Evolutionary conservation across 129 eudicot genomes (phyloP).

Genomic region (Deinandra increscens): DNA sequence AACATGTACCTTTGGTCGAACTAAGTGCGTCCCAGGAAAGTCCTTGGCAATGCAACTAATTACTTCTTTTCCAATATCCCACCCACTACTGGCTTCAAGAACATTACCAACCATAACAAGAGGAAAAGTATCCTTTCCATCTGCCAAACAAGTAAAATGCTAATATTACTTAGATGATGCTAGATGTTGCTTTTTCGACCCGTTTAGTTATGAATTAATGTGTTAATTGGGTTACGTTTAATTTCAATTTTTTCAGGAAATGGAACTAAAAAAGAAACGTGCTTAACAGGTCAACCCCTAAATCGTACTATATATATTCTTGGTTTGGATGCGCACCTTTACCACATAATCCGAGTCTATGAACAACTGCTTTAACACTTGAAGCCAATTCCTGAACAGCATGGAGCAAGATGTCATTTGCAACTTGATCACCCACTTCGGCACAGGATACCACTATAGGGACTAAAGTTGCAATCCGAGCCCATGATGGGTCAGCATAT

Average conservation of each 20-base stretch:
- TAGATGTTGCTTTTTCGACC: neutral
- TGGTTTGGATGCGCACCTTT: constrained; percentile 50
- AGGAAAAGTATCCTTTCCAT: constrained; percentile 66
- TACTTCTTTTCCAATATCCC: constrained; percentile 89
- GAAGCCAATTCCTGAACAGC: constrained; percentile 85
- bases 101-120: constrained; percentile 95
- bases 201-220: neutral
- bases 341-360: constrained; percentile 77
- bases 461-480: constrained; percentile 83
- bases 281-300: neutral
- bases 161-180: neutral
- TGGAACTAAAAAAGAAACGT: too few species aligned
- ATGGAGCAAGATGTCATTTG: constrained; percentile 65
- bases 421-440: constrained; percentile 82
- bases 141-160: constrained; percentile 41
- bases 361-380: constrained; percentile 86
- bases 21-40: constrained; percentile 60
- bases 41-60: constrained; percentile 63
- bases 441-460: constrained; percentile 84
- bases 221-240: neutral
- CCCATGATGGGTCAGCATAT: constrained; percentile 92
- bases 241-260: neutral
- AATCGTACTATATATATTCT: too few species aligned
- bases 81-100: constrained; percentile 77
- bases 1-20: constrained; percentile 69